These are phyloP conservation scores for Cantharellus anzutake DNA, from an alignment of 768 basidiomycete genomes.

Conservation along the genomic window DNA sequence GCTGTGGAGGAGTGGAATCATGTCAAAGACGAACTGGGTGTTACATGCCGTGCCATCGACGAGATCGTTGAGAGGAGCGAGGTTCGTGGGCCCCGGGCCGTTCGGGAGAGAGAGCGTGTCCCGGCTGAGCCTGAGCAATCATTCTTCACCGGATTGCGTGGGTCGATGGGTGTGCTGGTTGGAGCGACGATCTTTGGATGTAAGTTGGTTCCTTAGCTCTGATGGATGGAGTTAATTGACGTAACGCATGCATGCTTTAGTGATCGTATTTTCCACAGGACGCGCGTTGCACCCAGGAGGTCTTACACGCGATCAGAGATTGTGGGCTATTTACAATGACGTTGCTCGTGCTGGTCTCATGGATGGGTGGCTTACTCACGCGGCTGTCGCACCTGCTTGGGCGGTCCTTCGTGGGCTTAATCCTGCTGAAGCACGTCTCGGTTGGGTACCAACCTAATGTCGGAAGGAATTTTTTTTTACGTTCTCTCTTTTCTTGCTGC, in stretches of 20 bases:
- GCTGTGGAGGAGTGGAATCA: conserved; percentile 59
- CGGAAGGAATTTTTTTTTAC: too few species aligned
- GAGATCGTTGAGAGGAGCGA: conserved; percentile 27
- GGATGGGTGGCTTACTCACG: background rate
- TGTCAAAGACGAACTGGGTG: conserved; percentile 59
- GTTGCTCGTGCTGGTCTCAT: background rate
- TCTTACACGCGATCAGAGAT: background rate
- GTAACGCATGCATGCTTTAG: background rate
- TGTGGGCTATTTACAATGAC: background rate
- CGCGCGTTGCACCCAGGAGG: background rate
- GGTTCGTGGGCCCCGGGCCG: conserved; percentile 1
- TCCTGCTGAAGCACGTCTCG: background rate
- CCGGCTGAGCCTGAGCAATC: background rate
- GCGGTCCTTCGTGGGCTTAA: background rate
- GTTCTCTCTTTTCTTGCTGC: too few species aligned
- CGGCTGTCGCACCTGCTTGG: background rate
- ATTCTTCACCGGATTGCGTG: background rate
- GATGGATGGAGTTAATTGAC: background rate
- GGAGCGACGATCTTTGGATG: background rate
- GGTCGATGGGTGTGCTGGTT: background rate
- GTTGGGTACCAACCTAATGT: background rate
- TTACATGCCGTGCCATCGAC: conserved; percentile 61
- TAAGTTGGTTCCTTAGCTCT: background rate
- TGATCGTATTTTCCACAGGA: background rate
- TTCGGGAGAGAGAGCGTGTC: background rate